Evolutionary conservation across 2,329 filamentous ascomycete species (phyloP).

Genomic region (Diplocarpon mali): DNA sequence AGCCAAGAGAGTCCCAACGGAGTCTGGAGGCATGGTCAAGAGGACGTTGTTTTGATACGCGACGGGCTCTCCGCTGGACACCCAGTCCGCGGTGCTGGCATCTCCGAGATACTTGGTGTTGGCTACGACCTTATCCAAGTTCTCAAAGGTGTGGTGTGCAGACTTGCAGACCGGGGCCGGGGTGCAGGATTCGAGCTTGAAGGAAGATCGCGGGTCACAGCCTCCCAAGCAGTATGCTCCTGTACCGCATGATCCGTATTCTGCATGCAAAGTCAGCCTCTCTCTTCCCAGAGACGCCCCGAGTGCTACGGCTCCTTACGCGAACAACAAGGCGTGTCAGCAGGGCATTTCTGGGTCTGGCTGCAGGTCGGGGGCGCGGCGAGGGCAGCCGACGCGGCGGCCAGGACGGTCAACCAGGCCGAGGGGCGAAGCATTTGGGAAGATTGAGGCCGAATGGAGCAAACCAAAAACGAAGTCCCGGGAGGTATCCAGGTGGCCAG

Average conservation of each 20-base stretch:
- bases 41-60: slow-evolving; percentile 58
- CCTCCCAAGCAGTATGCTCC: slow-evolving; percentile 94
- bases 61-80: slow-evolving; percentile 67
- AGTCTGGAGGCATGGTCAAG: slow-evolving; percentile 80
- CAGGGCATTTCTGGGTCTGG: slow-evolving; percentile 52
- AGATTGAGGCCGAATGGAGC: too few relatives aligned
- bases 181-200: slow-evolving; percentile 72
- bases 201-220: slow-evolving; percentile 81
- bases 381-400: slow-evolving; percentile 17
- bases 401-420: slow-evolving; percentile 17
- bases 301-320: slow-evolving; percentile 40
- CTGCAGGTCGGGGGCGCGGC: slow-evolving; percentile 31
- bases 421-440: slow-evolving; percentile 27
- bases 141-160: slow-evolving; percentile 62
- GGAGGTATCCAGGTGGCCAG: too few relatives aligned
- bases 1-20: slow-evolving; percentile 77
- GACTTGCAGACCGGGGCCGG: slow-evolving; percentile 73
- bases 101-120: slow-evolving; percentile 84
- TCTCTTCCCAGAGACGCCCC: neutral
- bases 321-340: slow-evolving; percentile 66
- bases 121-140: slow-evolving; percentile 55
- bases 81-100: slow-evolving; percentile 71
- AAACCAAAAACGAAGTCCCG: too few relatives aligned
- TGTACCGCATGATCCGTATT: slow-evolving; percentile 86
- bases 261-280: slow-evolving; percentile 34